These are phyloP conservation scores for Arthrobotrys entomopaga DNA, from an alignment of 2,329 filamentous ascomycete genomes.

Conservation along the genomic window DNA sequence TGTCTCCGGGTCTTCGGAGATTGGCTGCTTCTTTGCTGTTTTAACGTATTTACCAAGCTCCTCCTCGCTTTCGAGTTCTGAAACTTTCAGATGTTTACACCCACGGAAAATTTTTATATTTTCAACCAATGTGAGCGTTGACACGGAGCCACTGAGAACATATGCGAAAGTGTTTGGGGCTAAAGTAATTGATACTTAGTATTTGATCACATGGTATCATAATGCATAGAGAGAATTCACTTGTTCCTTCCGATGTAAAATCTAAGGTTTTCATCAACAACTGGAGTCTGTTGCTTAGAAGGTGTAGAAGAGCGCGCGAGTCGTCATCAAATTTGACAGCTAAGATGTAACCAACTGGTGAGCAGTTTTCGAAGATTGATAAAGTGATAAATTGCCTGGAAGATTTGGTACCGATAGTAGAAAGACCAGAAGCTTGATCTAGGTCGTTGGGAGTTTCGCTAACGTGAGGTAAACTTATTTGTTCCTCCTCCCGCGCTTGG, in stretches of 20 bases:
- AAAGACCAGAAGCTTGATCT: too few relatives aligned
- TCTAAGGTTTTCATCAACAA: constrained; percentile 38
- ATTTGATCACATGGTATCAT: too few relatives aligned
- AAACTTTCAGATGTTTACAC: constrained; percentile 16
- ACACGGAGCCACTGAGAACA: background rate
- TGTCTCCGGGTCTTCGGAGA: constrained; percentile 60
- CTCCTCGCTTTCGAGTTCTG: constrained; percentile 62
- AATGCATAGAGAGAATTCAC: constrained; percentile 29
- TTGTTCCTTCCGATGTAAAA: constrained; percentile 13
- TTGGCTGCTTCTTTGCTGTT: constrained; percentile 59
- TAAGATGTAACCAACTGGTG: constrained; percentile 59
- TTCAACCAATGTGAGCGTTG: constrained; percentile 61
- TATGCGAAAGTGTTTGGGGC: constrained; percentile 22
- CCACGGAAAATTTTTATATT: constrained; percentile 34
- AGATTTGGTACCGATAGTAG: background rate
- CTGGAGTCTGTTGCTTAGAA: constrained; percentile 28
- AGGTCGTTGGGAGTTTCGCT: too few relatives aligned
- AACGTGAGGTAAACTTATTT: constrained; percentile 56
- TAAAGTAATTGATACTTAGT: background rate
- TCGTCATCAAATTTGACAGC: constrained; percentile 64
- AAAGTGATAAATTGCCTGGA: background rate
- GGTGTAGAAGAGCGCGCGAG: constrained; percentile 63
- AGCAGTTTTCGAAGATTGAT: background rate
- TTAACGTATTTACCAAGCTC: constrained; percentile 8
- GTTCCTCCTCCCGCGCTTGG: constrained; percentile 70